Base-by-base conservation (phyloP, 106 monocot genomes). In the Allium fistulosum region DNA sequence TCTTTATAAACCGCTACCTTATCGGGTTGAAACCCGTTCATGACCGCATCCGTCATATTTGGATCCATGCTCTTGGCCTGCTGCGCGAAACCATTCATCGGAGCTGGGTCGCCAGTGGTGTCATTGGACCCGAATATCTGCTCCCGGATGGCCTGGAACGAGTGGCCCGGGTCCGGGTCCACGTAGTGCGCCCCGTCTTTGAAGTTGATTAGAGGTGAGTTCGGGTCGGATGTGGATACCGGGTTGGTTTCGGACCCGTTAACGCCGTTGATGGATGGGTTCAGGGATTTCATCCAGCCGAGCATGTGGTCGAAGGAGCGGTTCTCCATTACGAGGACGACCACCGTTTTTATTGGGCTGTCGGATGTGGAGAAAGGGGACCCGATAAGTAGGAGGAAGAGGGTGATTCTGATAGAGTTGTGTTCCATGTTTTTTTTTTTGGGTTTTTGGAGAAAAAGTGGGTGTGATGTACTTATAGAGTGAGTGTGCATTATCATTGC, bases 251-350 rank as follows among this genome's bases (percentile, higher is more conserved):
- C 86, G 11, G 67, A 51, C 5, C 90, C 90, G n/a, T 66, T 74
- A 27, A 90, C 86, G 46, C 90, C 90, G 71, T 90, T 48, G 75
- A 90, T 90, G 37, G 63, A 71, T 45, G 86, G 86, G 74, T 90
- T 90, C 50, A 80, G 86, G 26, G 62, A 59, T 79, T 84, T 90
- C 90, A 84, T 90, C 86, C 86, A 90, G 13, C 90, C 90, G 7
- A 90, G 71, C 79, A 86, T 82, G 76, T 86, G 86, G 77, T 86
- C 87, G 72, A 87, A 87, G 9, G 87, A 87, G 74, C 90, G 83
- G 81, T 90, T 90, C 83, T 90, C 90, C 90, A 90, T 90, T 26
- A 90, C 90, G 17, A 90, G 61, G 18, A 90, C 83, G n/a, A 90
- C 86, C 53, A 90, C 79, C n/a, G 78, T 86, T 68, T 86, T 84